Conservation (phyloP, 805 yeast genomes). For the Monosporozyma siamensis region DNA sequence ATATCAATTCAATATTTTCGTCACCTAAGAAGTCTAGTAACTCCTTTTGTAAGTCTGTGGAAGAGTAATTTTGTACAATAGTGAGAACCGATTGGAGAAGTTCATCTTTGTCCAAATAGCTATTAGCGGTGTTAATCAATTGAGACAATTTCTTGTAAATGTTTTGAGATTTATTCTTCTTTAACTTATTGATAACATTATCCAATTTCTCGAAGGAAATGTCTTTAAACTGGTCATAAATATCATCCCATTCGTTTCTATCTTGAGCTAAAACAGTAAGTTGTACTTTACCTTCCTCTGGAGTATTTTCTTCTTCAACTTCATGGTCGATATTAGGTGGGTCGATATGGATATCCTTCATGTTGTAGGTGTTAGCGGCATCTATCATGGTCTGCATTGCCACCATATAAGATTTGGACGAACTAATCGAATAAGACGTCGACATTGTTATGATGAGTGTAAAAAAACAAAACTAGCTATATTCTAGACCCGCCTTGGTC, state of each 20-base stretch:
- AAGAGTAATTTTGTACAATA: conserved; percentile 31
- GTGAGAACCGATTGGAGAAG: conserved; percentile 24
- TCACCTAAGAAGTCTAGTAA: conserved; percentile 77
- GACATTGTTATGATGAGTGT: conserved; percentile 40
- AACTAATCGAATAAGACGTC: conserved; percentile 43
- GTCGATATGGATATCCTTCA: conserved; percentile 7
- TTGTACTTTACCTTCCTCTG: conserved; percentile 16
- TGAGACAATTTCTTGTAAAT: conserved; percentile 14
- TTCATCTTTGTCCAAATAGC: conserved; percentile 30
- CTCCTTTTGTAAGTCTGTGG: conserved; percentile 58
- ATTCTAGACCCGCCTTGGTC: too few species aligned
- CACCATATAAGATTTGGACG: conserved; percentile 68
- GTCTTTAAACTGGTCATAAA: conserved; percentile 29
- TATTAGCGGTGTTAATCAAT: conserved; percentile 11
- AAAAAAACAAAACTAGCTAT: too few species aligned
- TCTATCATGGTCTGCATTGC: conserved; percentile 70
- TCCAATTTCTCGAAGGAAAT: conserved; percentile 21
- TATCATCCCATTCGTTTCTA: conserved; percentile 33
- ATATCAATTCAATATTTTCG: conserved; percentile 74
- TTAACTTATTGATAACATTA: conserved; percentile 13
- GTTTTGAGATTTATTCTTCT: conserved; percentile 7
- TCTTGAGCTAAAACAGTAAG: conserved; percentile 29
- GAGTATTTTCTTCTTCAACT: conserved; percentile 30
- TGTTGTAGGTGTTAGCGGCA: conserved; percentile 30
- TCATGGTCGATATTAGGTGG: conserved; percentile 17